phyloP scores from a whole-genome alignment of 345 rosid genomes.

The Aegle marmelos region DNA sequence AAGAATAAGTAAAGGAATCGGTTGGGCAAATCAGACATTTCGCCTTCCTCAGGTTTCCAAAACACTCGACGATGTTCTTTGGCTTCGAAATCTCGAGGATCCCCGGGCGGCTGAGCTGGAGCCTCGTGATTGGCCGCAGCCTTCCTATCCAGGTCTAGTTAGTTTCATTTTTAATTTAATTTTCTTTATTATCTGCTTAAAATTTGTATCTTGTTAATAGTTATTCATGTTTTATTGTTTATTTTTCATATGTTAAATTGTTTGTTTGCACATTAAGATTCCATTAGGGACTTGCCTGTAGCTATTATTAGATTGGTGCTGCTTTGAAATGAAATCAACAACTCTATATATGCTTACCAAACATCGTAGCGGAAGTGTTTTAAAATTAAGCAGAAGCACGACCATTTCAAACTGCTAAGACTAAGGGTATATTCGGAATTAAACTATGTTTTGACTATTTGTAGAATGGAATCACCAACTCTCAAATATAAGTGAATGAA shows the following conservation, averaged over 20 bases:
- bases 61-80: constrained; percentile 55
- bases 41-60: constrained; percentile 60
- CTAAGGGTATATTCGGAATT: not conserved
- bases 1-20: constrained; percentile 51
- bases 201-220: not conserved
- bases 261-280: not conserved
- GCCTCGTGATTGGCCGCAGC: constrained; percentile 60
- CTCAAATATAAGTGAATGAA: not conserved
- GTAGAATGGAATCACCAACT: not conserved
- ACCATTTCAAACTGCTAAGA: not conserved
- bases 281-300: not conserved
- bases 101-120: constrained; percentile 35
- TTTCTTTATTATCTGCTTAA: not conserved
- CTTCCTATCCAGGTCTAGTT: constrained; percentile 63
- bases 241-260: not conserved
- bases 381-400: not conserved
- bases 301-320: not conserved
- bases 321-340: not conserved
- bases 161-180: not conserved
- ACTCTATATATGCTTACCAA: not conserved
- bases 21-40: constrained; percentile 67
- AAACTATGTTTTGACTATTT: not conserved
- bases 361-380: not conserved
- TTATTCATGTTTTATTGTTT: too few species aligned
- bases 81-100: constrained; percentile 81